Percentiles rank a stretch among this genome's conserved stretches.
Conservation (phyloP, 1,139 yeast genomes). For the Yamadazyma triangularis region DNA sequence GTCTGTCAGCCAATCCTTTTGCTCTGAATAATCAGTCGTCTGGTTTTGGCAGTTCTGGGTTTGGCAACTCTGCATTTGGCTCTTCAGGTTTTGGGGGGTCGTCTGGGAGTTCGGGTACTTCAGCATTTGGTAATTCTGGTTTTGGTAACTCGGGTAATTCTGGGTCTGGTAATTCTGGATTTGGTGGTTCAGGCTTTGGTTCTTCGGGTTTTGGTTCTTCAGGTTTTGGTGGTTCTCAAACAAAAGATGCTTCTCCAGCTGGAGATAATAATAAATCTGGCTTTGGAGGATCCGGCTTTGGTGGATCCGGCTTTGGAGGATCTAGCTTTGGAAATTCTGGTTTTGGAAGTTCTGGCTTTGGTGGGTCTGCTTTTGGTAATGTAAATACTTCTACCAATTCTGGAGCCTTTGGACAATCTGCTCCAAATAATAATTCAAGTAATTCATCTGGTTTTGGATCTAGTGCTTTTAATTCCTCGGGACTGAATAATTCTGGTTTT, state of each 20-base stretch:
- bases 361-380: background rate
- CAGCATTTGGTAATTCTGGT: conserved; percentile 17
- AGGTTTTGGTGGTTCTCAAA: conserved; percentile 8
- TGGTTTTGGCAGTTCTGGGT: conserved; percentile 6
- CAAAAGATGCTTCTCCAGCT: background rate
- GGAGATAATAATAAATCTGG: conserved; percentile 2
- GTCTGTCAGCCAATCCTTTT: conserved; percentile 1
- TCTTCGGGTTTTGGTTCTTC: conserved; percentile 10
- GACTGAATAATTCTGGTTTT: too few species aligned
- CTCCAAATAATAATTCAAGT: too few species aligned
- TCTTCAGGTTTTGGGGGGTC: too few species aligned
- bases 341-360: background rate
- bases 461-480: conserved; percentile 2
- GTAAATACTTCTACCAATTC: background rate
- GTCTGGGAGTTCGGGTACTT: too few species aligned
- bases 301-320: conserved; percentile 1
- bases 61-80: conserved; percentile 6
- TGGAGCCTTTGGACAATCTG: conserved; percentile 6
- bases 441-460: conserved; percentile 14
- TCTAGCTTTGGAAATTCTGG: background rate
- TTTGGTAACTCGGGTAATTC: conserved; percentile 6
- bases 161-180: conserved; percentile 6
- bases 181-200: conserved; percentile 6
- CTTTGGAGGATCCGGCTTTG: conserved; percentile 5
- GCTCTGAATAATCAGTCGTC: background rate